Conservation (phyloP, 139 green algal genomes). For the Dunaliella sp. region DNA sequence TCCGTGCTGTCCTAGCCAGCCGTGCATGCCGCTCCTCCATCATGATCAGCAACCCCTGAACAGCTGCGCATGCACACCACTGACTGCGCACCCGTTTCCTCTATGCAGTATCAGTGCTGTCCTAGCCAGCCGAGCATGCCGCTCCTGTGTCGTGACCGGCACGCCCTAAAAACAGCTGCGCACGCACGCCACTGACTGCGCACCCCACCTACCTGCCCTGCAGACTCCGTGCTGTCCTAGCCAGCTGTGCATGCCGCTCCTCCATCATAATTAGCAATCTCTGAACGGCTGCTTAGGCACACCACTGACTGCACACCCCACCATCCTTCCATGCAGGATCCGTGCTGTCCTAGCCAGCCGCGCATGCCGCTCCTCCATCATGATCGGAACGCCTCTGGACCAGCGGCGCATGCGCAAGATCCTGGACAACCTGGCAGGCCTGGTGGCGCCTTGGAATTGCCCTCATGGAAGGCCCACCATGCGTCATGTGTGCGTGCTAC, state of each 20-base stretch:
- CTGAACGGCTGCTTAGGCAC: conserved; percentile 57
- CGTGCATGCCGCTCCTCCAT: conserved; percentile 89
- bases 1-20: conserved; percentile 89
- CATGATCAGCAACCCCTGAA: conserved; percentile 87
- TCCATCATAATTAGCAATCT: conserved; percentile 94
- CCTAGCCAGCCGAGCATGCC: no score
- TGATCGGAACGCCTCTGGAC: conserved; percentile 88
- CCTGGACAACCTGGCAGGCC: conserved; percentile 63
- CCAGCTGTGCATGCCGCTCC: conserved; percentile 84
- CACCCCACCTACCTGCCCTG: no score
- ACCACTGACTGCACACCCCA: no score
- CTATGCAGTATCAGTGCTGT: no score
- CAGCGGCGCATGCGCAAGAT: conserved; percentile 65
- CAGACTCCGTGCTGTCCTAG: conserved; percentile 89
- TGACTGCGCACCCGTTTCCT: no score
- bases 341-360: conserved; percentile 88
- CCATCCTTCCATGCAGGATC: conserved; percentile 54
- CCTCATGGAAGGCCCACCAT: conserved; percentile 97
- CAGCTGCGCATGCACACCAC: conserved; percentile 60
- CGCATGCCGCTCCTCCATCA: conserved; percentile 91
- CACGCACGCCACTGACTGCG: no score
- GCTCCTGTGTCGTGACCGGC: no score
- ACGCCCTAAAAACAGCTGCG: no score
- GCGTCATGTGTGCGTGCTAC: conserved; percentile 81
- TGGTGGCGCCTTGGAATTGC: conserved; percentile 95